phyloP scores from a whole-genome alignment of 331 rosid genomes.

The Spiraea crenata region DNA sequence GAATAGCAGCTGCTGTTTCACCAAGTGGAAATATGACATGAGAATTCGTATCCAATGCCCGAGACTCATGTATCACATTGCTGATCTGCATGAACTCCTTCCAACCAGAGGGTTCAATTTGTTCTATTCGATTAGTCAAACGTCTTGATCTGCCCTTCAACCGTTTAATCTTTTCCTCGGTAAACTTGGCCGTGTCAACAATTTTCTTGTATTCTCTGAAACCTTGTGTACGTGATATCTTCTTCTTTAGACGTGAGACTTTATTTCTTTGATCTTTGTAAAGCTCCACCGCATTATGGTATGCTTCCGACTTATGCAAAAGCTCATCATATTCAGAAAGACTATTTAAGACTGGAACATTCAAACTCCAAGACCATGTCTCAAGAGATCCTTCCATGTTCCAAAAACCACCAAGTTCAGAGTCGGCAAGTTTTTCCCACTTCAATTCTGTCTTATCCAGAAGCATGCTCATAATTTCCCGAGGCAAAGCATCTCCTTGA shows the following conservation, averaged over 20 bases:
- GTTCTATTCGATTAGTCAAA: slow-evolving; percentile 71
- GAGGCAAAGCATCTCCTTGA: slow-evolving; percentile 77
- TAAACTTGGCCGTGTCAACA: slow-evolving; percentile 51
- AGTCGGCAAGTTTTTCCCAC: slow-evolving; percentile 85
- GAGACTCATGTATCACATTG: slow-evolving; percentile 81
- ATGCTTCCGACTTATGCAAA: slow-evolving; percentile 55
- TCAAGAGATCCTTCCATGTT: slow-evolving; percentile 87
- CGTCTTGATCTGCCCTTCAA: slow-evolving; percentile 71
- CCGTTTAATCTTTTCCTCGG: slow-evolving; percentile 79
- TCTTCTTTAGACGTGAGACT: slow-evolving; percentile 88
- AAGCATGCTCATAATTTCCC: slow-evolving; percentile 77
- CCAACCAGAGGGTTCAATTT: slow-evolving; percentile 98
- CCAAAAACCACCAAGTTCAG: slow-evolving; percentile 80
- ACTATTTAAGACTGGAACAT: slow-evolving; percentile 91
- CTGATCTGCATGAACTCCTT: slow-evolving; percentile 93
- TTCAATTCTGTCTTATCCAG: slow-evolving; percentile 81
- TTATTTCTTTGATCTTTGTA: slow-evolving; percentile 86
- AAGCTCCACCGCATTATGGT: slow-evolving; percentile 43
- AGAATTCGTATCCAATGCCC: slow-evolving; percentile 80
- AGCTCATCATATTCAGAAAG: slow-evolving; percentile 79
- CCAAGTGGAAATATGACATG: slow-evolving; percentile 80
- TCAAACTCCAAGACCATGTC: slow-evolving; percentile 98
- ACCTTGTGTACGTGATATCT: slow-evolving; percentile 73
- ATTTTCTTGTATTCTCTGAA: slow-evolving; percentile 77
- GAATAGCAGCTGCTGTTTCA: slow-evolving; percentile 87